Evolutionary conservation across 176 grass and related monocot genomes (phyloP), one percentile per base, ranked within the genome.

Genomic region (Avena atlantica): DNA sequence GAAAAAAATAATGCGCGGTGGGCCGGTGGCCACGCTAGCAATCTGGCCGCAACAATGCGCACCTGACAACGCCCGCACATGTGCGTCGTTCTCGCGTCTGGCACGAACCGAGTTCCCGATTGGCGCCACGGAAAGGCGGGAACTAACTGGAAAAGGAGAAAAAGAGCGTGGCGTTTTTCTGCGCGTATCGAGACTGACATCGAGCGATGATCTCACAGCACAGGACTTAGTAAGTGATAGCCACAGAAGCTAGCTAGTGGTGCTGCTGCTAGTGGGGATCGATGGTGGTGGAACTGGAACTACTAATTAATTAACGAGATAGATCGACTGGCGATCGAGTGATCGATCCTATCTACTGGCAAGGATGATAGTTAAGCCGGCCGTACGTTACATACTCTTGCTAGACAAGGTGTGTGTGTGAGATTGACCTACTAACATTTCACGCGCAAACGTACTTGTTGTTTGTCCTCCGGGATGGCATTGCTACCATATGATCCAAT

Each of bases 31-130:
- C 27, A 27, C 27, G 27, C 27, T 27, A 27, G 27, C 27, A 27
- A 31, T 31, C 70, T 24, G 20, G 70, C 70, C 70, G 87, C 86
- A 81, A 67, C 77, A 81, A 59, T 55, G 56, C 69, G 11, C 31
- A 27, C 45, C 62, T 13, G 55, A 25, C 66, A 65, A 59, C 67
- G 37, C 57, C 42, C 14, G 49, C 57, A 12, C 55, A 73, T 47
- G 36, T 37, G 36, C 36, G 36, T 37, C 36, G 36, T 5, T 37
- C 36, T 37, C 36, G 36, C 36, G 36, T 37, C 5, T 37, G 36
- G 37, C 37, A 40, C 37, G 37, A 40, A 40, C 37, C 37, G 37
- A 40, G 37, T 40, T 40, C 37, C 37, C 37, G 37, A 40, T 40
- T 40, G 37, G 37, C 37, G 37, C 37, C 37, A 40, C 37, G 37